Base-by-base conservation (phyloP, 768 basidiomycete genomes). In the Auricularia auricula-judae region DNA sequence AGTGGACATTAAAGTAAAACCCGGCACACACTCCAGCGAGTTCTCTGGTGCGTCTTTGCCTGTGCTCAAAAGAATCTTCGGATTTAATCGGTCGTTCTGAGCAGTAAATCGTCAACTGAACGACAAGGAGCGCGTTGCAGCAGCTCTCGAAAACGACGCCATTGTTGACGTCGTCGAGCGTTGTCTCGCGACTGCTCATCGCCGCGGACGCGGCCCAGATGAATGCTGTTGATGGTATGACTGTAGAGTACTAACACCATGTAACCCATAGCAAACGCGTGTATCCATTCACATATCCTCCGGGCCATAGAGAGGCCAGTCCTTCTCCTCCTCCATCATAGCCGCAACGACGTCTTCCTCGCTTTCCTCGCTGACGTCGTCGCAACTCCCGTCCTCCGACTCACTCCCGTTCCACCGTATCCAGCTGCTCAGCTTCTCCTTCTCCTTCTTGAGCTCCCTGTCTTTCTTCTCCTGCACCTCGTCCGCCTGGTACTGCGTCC, bases 91-190 rank as follows among this genome's bases (percentile, higher is more conserved):
- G 39, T 4, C 29, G 3, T 43, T 21, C 39, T 44, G 7, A 39
- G 62, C 67, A 96, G 97, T 99, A 11, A 99, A 98, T 76, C 98
- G 98, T 74, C 97, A 99, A 71, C 80, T 99, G 39, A 99, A 99
- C 70, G 97, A 99, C 77, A 99, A 99, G 75, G 97, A 99, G 76
- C 82, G 97, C 47, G 97, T 98, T 1, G 94, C 94, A 33, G 97
- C 97, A 11, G 97, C 97, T 1, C 80, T 98, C 60, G 97, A 99
- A 75, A 98, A 98, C 75, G 82, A 85, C 2, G 83, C 88, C 35
- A 81, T 99, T 3, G 73, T 98, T 1, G 88, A 89, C 63, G 91
- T 92, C 0, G 85, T 99, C 10, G 95, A 98, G 73, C 86, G 87
- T 36, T 88, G 87, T 71, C 76, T 91, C 23, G 74, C 76, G 11